Conservation (phyloP, 1,139 yeast species). For the Yamadazyma diospyri region DNA sequence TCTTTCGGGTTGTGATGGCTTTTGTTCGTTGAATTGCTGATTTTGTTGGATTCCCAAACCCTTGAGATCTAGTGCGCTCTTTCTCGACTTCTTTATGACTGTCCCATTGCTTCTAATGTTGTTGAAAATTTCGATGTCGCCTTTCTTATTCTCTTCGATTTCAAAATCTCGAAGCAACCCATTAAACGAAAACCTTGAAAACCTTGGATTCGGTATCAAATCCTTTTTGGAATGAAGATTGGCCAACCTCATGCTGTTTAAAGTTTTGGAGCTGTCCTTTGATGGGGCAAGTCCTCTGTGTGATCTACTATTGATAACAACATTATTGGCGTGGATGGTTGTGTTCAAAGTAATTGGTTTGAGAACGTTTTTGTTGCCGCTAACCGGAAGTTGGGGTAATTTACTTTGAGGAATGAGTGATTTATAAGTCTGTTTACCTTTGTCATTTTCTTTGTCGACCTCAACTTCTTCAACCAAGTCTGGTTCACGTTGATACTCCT, state of each 20-base stretch:
- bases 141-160: conserved; percentile 15
- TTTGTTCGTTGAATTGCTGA: not conserved
- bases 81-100: conserved; percentile 22
- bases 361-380: conserved; percentile 3
- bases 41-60: conserved; percentile 28
- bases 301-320: not conserved
- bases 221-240: no score
- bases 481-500: not conserved
- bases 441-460: conserved; percentile 1
- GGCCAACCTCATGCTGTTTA: not conserved
- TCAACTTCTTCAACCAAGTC: not conserved
- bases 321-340: not conserved
- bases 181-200: conserved; percentile 43
- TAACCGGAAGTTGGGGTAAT: conserved; percentile 7
- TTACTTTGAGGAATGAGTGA: conserved; percentile 6
- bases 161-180: conserved; percentile 29
- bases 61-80: conserved; percentile 23
- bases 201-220: conserved; percentile 44
- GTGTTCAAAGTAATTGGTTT: conserved; percentile 7
- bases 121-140: conserved; percentile 27
- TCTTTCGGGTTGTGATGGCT: not conserved
- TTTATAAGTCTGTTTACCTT: conserved; percentile 2
- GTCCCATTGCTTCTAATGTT: conserved; percentile 28
- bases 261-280: not conserved
- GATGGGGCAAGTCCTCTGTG: not conserved